Conservation (phyloP, 805 yeast genomes). For the Millerozyma miso region DNA sequence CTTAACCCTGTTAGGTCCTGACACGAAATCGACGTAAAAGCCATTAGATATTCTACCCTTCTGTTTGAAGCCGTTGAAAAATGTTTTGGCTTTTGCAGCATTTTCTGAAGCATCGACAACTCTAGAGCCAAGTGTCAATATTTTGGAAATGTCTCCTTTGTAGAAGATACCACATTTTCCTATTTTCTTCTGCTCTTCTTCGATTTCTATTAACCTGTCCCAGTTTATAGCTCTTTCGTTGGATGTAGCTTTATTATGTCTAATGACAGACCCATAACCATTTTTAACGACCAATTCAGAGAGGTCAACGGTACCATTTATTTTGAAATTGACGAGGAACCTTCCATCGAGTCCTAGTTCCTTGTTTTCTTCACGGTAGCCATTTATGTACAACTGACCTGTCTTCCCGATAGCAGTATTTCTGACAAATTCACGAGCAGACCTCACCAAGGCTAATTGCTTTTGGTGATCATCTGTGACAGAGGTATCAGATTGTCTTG, state of each 20-base stretch:
- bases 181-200: constrained; percentile 50
- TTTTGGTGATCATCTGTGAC: constrained; percentile 29
- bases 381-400: constrained; percentile 59
- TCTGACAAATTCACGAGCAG: constrained; percentile 74
- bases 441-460: constrained; percentile 52
- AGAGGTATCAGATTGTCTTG: constrained; percentile 57
- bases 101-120: constrained; percentile 78
- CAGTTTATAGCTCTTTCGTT: constrained; percentile 68
- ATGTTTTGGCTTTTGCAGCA: constrained; percentile 66
- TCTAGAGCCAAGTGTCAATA: constrained; percentile 53
- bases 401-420: constrained; percentile 65
- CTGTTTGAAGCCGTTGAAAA: constrained; percentile 63
- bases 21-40: constrained; percentile 63
- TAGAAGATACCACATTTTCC: constrained; percentile 59
- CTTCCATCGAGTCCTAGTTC: constrained; percentile 62
- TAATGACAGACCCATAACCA: constrained; percentile 76
- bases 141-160: constrained; percentile 41
- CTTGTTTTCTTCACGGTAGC: constrained; percentile 52
- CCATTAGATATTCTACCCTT: constrained; percentile 59
- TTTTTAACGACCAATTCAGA: constrained; percentile 54
- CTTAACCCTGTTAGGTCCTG: constrained; percentile 64
- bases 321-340: constrained; percentile 56
- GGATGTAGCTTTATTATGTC: constrained; percentile 68
- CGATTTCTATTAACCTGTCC: constrained; percentile 73
- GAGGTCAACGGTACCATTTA: constrained; percentile 53